Conservation (phyloP, 345 rosid species). For the Streptanthus diversifolius region DNA sequence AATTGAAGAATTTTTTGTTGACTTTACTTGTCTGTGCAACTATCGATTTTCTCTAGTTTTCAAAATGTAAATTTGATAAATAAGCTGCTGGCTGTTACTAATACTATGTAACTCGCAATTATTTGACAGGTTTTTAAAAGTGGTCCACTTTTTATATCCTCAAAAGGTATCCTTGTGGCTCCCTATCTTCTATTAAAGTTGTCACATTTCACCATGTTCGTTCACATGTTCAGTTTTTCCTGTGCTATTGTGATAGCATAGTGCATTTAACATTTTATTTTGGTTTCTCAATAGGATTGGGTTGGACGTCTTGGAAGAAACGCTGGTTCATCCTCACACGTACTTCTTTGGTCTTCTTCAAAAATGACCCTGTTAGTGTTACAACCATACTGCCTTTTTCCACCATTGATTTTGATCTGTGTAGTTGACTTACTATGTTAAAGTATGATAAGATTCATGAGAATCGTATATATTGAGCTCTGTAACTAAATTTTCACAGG, state of each 20-base stretch:
- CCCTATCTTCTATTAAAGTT: neutral
- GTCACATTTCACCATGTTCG: conserved; percentile 7
- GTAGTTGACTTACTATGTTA: neutral
- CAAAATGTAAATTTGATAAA: neutral
- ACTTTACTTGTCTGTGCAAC: neutral
- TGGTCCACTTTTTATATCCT: conserved; percentile 96
- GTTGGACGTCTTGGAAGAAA: conserved; percentile 99
- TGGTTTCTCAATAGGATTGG: conserved; percentile 62
- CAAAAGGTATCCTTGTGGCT: conserved; percentile 65
- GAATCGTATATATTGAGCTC: conserved; percentile 14
- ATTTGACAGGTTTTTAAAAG: conserved; percentile 84
- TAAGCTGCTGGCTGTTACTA: conserved; percentile 5
- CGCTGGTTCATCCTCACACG: conserved; percentile 99
- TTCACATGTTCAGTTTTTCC: neutral
- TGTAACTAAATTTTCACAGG: conserved; percentile 42
- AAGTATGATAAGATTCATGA: conserved; percentile 3
- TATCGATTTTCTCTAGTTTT: neutral
- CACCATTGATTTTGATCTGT: neutral
- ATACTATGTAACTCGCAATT: neutral
- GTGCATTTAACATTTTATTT: neutral
- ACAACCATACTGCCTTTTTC: neutral
- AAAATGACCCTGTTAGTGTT: conserved; percentile 91
- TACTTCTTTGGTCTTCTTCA: conserved; percentile 95
- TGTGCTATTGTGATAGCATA: neutral
- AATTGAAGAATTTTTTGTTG: neutral